These are phyloP conservation scores for Amoeboaphelidium protococcarum DNA, from an alignment of 371 early-diverging fungal species.

Conservation along the genomic window DNA sequence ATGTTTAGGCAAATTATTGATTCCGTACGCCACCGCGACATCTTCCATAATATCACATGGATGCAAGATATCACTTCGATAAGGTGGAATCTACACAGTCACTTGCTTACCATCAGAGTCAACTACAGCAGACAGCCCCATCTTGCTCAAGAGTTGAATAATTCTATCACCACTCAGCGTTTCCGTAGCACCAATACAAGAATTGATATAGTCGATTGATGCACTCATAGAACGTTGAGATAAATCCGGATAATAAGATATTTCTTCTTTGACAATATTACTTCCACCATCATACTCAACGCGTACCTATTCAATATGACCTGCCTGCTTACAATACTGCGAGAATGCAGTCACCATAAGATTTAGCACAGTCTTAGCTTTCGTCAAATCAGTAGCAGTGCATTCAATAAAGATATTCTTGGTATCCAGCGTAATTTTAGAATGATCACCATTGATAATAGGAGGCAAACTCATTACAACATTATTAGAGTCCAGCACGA, in stretches of 20 bases:
- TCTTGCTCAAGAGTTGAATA: constrained; percentile 40
- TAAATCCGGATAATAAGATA: constrained; percentile 59
- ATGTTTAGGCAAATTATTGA: constrained; percentile 70
- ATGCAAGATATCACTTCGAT: constrained; percentile 91
- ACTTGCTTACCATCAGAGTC: constrained; percentile 28
- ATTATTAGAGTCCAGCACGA: constrained; percentile 60
- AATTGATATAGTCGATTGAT: constrained; percentile 57
- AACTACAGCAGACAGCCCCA: constrained; percentile 25
- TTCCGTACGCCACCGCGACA: constrained; percentile 96
- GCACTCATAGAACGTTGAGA: constrained; percentile 35
- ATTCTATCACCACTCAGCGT: constrained; percentile 44
- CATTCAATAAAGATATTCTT: constrained; percentile 97
- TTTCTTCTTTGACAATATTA: no score
- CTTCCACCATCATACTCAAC: constrained; percentile 51
- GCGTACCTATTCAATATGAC: constrained; percentile 78
- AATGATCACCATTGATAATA: constrained; percentile 95
- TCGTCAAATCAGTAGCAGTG: constrained; percentile 90
- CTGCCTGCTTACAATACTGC: constrained; percentile 54
- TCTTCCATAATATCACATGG: constrained; percentile 98
- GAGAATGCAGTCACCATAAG: constrained; percentile 83
- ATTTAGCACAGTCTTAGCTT: constrained; percentile 75
- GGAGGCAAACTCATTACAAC: constrained; percentile 93
- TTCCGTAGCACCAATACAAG: constrained; percentile 32
- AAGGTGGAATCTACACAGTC: constrained; percentile 60
- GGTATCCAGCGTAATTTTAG: constrained; percentile 85